These are phyloP conservation scores for Tetracentron sinense DNA, from an alignment of 164 flowering plant genomes.

Conservation along the genomic window DNA sequence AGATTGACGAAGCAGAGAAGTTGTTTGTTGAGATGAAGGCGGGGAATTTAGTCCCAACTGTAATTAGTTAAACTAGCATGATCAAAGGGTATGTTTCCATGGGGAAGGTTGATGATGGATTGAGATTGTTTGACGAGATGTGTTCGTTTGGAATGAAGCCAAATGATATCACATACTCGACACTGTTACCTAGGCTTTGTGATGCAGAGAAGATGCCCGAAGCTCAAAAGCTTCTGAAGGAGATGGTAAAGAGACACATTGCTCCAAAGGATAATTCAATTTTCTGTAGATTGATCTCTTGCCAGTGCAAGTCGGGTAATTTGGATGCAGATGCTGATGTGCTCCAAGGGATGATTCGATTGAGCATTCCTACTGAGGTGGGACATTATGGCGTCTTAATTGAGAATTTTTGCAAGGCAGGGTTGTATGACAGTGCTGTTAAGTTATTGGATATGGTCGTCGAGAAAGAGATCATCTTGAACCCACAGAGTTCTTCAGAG, in stretches of 20 bases:
- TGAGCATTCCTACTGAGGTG: conserved; percentile 73
- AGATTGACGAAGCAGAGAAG: conserved; percentile 75
- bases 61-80: conserved; percentile 79
- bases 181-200: conserved; percentile 82
- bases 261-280: conserved; percentile 71
- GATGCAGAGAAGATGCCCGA: conserved; percentile 71
- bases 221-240: conserved; percentile 48
- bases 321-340: conserved; percentile 75
- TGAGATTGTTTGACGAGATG: conserved; percentile 77
- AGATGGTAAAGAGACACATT: conserved; percentile 62
- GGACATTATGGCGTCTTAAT: conserved; percentile 92
- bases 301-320: conserved; percentile 59
- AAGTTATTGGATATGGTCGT: conserved; percentile 67
- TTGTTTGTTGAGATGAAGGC: conserved; percentile 75
- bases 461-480: conserved; percentile 66
- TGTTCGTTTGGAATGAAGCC: conserved; percentile 54
- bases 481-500: conserved; percentile 45
- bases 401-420: conserved; percentile 63
- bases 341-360: conserved; percentile 64
- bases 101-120: conserved; percentile 64
- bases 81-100: conserved; percentile 76
- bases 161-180: conserved; percentile 59
- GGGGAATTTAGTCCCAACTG: conserved; percentile 53
- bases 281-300: conserved; percentile 50
- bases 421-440: conserved; percentile 55